Percentiles rank a stretch among this genome's conserved stretches.
Conservation (phyloP, 805 yeast genomes). For the Candida ascalaphidarum region DNA sequence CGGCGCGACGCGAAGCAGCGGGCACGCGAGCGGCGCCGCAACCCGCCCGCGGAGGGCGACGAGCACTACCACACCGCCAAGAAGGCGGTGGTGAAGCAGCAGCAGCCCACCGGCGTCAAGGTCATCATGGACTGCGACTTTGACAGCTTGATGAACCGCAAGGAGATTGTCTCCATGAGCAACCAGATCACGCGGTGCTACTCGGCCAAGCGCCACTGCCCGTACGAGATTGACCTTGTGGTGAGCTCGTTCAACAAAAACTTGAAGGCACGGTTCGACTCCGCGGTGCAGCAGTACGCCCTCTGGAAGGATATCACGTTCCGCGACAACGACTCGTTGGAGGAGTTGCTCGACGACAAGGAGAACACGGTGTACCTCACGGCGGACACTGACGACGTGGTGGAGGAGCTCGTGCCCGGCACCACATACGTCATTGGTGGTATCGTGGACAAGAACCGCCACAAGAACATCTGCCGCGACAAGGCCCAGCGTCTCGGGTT, state of each 20-base stretch:
- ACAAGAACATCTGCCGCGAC: slow-evolving; percentile 68
- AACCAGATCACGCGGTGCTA: slow-evolving; percentile 79
- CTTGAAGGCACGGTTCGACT: slow-evolving; percentile 62
- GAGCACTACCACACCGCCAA: slow-evolving; percentile 14
- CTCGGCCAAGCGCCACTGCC: slow-evolving; percentile 62
- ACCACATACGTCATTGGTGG: slow-evolving; percentile 88
- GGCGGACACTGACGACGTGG: slow-evolving; percentile 73
- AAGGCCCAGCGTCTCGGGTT: slow-evolving; percentile 74
- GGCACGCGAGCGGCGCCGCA: slow-evolving; percentile 10
- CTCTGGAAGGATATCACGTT: slow-evolving; percentile 65
- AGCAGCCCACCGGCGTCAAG: slow-evolving; percentile 38
- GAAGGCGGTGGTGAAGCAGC: slow-evolving; percentile 31
- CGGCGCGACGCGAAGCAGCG: slow-evolving; percentile 26
- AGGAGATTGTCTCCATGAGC: slow-evolving; percentile 60
- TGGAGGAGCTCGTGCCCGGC: slow-evolving; percentile 57
- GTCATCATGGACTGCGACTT: slow-evolving; percentile 84
- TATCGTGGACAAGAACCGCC: slow-evolving; percentile 90
- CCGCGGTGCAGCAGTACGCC: slow-evolving; percentile 45
- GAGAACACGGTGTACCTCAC: slow-evolving; percentile 59
- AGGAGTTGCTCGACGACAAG: slow-evolving; percentile 19
- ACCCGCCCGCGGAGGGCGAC: slow-evolving; percentile 7
- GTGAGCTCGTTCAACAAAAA: slow-evolving; percentile 61
- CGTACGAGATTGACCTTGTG: slow-evolving; percentile 46
- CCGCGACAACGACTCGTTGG: slow-evolving; percentile 22
- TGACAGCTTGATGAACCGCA: slow-evolving; percentile 81